Evolutionary conservation across 805 yeast genomes (phyloP), one percentile per base, ranked within the genome.

Genomic region (Wickerhamia fluorescens): DNA sequence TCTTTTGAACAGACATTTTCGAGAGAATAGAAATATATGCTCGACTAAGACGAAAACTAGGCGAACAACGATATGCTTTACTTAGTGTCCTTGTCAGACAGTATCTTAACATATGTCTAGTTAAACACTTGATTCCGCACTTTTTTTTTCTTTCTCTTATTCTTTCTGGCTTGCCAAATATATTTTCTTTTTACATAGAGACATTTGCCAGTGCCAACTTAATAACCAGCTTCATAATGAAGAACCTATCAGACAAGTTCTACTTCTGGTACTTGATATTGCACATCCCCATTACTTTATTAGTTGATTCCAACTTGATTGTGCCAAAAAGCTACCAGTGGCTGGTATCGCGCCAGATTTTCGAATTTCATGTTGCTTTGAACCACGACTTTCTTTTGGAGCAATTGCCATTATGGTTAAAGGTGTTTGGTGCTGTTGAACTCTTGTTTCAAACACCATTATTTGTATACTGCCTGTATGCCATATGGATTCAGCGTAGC

Each of bases 401-500:
- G 6, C 54, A 63, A 6, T 63, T 70, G 10, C 89, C 94, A 1
- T 41, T 59, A 3, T 89, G 96, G 96, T 66, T 89, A 28, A 58
- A 67, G 32, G 51, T 69, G 20, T 86, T 82, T 52, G 94, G 87
- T 1, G 53, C 68, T 41, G 49, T 85, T 33, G 98, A 89, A 52
- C 36, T 88, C 23, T 28, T 75, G 3, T 66, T 81, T 40, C 98
- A 89, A 56, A 49, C 83, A 29, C 98, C 98, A 1, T 61, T 83
- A 16, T 92, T 92, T 53, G 44, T 35, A 21, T 38, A 34, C 32
- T 38, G 37, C 21, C 63, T 66, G 1, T 42, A 34, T 20, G 32
- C 35, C 17, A 40, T 54, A 27, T 33, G 39, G 27, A 12, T 23
- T 15, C 33, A 36, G 6, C 16, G 25, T 30, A 30, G 28, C 7